Evolutionary conservation across 1,284 basidiomycete species (phyloP).

Genomic region (Nidula niveotomentosa): DNA sequence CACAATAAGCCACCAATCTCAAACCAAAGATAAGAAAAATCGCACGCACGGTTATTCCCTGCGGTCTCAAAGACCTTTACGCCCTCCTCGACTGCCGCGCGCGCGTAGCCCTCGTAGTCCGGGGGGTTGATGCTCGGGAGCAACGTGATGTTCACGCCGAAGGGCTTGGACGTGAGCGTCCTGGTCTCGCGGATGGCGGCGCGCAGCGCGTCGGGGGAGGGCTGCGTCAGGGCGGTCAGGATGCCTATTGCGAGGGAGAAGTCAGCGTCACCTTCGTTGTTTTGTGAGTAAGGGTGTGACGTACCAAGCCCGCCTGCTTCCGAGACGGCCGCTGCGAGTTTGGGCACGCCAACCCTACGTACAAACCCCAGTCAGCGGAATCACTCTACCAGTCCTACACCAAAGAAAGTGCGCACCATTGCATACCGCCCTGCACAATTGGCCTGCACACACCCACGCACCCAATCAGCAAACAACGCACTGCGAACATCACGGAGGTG

Average conservation of each 20-base stretch:
- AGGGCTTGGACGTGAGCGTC: conserved; percentile 69
- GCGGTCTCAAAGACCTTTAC: conserved; percentile 92
- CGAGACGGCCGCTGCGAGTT: conserved; percentile 78
- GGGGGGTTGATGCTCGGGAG: conserved; percentile 90
- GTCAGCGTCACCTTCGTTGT: too few relatives aligned
- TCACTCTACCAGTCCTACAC: too few relatives aligned
- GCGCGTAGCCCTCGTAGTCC: conserved; percentile 84
- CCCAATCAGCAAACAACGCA: neutral
- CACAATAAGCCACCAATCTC: neutral
- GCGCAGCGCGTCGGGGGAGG: conserved; percentile 82
- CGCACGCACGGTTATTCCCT: conserved; percentile 78
- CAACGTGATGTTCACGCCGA: conserved; percentile 93
- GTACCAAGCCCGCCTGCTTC: conserved; percentile 84
- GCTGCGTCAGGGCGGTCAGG: conserved; percentile 88
- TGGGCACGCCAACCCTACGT: conserved; percentile 74
- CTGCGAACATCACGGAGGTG: neutral
- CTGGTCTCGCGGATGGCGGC: conserved; percentile 82
- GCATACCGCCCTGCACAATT: conserved; percentile 83
- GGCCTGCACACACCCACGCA: conserved; percentile 40
- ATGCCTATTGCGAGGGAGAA: conserved; percentile 45
- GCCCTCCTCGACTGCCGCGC: conserved; percentile 87
- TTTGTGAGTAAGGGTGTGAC: conserved; percentile 9
- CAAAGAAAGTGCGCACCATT: conserved; percentile 54
- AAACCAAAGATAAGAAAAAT: neutral
- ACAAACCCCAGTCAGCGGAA: neutral